Evolutionary conservation across 192 early-diverging fungal genomes (phyloP), one percentile per base, ranked within the genome.

Genomic region (Rhizophagus sp.): DNA sequence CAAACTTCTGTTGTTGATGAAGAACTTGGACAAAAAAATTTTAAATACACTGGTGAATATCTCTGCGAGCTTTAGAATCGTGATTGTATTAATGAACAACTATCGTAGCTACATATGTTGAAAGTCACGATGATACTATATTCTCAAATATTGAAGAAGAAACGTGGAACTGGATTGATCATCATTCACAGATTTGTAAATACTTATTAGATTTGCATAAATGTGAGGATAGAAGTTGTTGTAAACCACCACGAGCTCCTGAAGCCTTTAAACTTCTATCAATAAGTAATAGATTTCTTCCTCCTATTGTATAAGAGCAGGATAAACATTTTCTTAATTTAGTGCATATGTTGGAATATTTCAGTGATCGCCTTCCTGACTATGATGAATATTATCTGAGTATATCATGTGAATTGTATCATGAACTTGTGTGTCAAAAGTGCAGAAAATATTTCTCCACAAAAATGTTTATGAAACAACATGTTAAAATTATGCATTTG

Each of bases 271-370:
- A 25, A 44, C 12, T 72, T 41, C 47, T 72, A 50, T 19, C 13
- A 25, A 1, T 44, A 22, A 72, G 47, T 72, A 50, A 72, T 72
- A 41, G 41, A 72, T 72, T 49, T 50, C 47, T 72, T 25, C 47
- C 44, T 24, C 70, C 70, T 15, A 47, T 72, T 47, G n/a, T 72
- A 15, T 44, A 72, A 72, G 41, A 7, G 22, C 39, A 72, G 47
- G 70, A 72, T 72, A 27, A 49, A 22, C 22, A 72, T 50, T 72
- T 47, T 50, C 12, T 49, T 19, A 72, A 72, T 25, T 24, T 41
- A 72, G 24, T 72, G 22, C 10, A 72, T 49, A 50, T n/a, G n/a
- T 49, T 72, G 5, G n/a, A 72, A 27, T 72, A 72, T 30, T 22
- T 25, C 0, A 33, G 44, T 49, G 44, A 72, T 44, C 22, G 44